phyloP scores from a whole-genome alignment of 73 alveolate genomes.

The Tetrahymena thermophila region DNA sequence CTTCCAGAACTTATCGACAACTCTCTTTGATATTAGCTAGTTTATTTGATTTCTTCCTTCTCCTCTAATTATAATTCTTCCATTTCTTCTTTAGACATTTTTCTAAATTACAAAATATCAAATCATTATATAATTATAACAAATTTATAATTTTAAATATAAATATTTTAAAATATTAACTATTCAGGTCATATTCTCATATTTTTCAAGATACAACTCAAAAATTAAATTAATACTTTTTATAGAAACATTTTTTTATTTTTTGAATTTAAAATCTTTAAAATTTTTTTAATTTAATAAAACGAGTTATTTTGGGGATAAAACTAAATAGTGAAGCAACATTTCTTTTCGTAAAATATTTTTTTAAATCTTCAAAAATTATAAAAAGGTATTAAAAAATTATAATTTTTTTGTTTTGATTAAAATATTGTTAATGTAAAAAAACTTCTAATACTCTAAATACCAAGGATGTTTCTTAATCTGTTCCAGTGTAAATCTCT shows the following conservation, averaged over 20 bases:
- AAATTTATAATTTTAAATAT: background rate
- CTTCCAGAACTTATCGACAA: background rate
- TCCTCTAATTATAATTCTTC: slow-evolving; percentile 17
- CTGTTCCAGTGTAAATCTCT: slow-evolving; percentile 9
- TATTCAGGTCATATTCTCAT: background rate
- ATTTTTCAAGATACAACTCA: too few relatives aligned
- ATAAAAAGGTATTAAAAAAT: too few relatives aligned
- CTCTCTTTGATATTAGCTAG: background rate
- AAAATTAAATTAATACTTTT: too few relatives aligned
- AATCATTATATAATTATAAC: background rate
- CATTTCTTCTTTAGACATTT: slow-evolving; percentile 29
- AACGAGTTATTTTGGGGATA: too few relatives aligned
- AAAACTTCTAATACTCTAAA: background rate
- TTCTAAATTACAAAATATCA: background rate
- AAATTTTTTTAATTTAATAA: too few relatives aligned
- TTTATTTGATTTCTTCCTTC: background rate
- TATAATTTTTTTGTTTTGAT: too few relatives aligned
- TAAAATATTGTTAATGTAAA: too few relatives aligned
- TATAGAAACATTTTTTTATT: too few relatives aligned
- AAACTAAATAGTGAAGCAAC: too few relatives aligned
- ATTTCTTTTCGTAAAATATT: too few relatives aligned
- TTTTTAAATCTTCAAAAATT: too few relatives aligned
- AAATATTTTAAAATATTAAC: background rate
- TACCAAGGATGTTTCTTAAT: slow-evolving; percentile 42
- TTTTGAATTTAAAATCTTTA: too few relatives aligned